Evolutionary conservation across 345 rosid genomes (phyloP), one percentile per base, ranked within the genome.

Genomic region (Trapa bicornis): DNA sequence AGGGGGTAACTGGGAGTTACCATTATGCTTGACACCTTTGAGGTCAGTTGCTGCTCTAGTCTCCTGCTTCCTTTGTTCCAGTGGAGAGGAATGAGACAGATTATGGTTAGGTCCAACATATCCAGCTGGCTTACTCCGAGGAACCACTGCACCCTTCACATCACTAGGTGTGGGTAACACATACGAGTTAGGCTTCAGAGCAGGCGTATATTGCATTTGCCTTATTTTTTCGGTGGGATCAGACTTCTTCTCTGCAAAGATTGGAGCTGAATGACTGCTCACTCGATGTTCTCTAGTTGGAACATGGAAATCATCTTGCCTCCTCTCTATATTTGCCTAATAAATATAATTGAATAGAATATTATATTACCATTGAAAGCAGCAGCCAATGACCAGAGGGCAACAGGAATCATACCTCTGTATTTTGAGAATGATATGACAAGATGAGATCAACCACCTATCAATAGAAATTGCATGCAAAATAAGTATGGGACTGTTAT

Each of bases 11-110:
- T 76, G 86, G 60, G 71, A 72, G 10, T 79, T 68, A 77, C 72
- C 37, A 77, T 66, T 79, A 53, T 47, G 70, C 63, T 67, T 72
- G 69, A 80, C 76, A 66, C 79, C 80, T 76, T 71, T 82, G 63
- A 71, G 74, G 60, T 68, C 77, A 22, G 74, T 39, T 53, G 58
- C 71, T 52, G 65, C 65, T 79, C 74, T 81, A 41, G 66, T 45
- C 15, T 78, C 84, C 29, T 69, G 84, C 77, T 79, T 91, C 66
- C 84, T 84, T 70, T 86, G 96, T 68, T 91, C 99, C 75, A 86
- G 74, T 1, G 99, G 94, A 60, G 97, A 89, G 67, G 99, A 91
- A 80, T 89, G 90, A 82, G 87, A 89, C 75, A 84, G 68, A 80
- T 76, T 80, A 36, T 80, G 79, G 33, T 76, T 56, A 36, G 35